Conservation (phyloP, 2,329 filamentous ascomycete species). For the Coniochaeta sp. region DNA sequence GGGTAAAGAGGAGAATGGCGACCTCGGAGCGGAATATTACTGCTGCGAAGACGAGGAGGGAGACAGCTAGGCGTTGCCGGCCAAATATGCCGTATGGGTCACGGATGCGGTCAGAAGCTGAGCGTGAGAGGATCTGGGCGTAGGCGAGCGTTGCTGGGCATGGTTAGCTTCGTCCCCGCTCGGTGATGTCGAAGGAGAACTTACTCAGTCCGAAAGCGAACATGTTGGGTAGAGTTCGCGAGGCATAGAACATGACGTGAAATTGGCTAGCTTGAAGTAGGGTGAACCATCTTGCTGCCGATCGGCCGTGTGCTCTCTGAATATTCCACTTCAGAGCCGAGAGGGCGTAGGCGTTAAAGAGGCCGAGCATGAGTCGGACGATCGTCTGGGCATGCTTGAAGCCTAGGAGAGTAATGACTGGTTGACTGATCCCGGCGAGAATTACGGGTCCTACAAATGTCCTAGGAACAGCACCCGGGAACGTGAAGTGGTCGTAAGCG, state of each 20-base stretch:
- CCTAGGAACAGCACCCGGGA: constrained; percentile 84
- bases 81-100: constrained; percentile 21
- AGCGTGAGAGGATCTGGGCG: constrained; percentile 34
- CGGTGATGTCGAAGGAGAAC: constrained; percentile 20
- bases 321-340: constrained; percentile 58
- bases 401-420: constrained; percentile 50
- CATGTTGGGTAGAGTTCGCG: constrained; percentile 89
- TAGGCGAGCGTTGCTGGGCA: constrained; percentile 57
- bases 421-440: constrained; percentile 65
- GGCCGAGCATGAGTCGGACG: constrained; percentile 69
- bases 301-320: constrained; percentile 57
- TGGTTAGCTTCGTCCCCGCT: neutral
- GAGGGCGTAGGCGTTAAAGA: constrained; percentile 65
- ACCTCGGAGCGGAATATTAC: constrained; percentile 87
- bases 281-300: constrained; percentile 70
- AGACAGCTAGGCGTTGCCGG: constrained; percentile 58
- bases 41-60: constrained; percentile 70
- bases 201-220: constrained; percentile 83
- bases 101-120: constrained; percentile 4
- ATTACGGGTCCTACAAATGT: constrained; percentile 79
- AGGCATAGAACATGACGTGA: constrained; percentile 87
- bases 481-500: constrained; percentile 82
- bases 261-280: constrained; percentile 78
- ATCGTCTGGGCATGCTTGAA: constrained; percentile 51
- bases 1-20: constrained; percentile 67